Percentiles rank a stretch among this genome's conserved stretches.
These are phyloP conservation scores for Leptomonas pyrrhocoris DNA, from an alignment of 208 protist genomes.

Conservation along the genomic window DNA sequence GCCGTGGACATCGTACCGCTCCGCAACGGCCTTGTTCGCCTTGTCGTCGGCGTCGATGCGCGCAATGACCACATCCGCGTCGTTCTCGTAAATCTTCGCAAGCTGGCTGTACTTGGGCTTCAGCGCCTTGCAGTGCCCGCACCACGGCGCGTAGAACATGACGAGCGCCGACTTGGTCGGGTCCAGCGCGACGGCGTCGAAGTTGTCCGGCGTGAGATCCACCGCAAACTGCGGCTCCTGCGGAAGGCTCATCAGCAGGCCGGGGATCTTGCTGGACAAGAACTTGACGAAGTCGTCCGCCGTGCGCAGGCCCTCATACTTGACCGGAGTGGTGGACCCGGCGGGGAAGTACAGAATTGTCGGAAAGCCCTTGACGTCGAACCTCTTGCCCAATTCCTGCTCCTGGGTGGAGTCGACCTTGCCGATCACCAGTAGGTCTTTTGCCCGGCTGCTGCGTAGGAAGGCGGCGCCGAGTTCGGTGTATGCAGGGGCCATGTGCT, in stretches of 20 bases:
- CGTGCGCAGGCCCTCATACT: conserved; percentile 44
- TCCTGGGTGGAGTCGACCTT: conserved; percentile 68
- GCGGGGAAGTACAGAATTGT: conserved; percentile 81
- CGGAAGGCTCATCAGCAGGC: conserved; percentile 32
- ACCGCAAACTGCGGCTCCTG: conserved; percentile 30
- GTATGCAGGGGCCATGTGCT: conserved; percentile 58
- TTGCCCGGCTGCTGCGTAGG: conserved; percentile 18
- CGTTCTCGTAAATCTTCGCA: conserved; percentile 47
- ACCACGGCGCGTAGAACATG: conserved; percentile 84
- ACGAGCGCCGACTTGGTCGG: conserved; percentile 60
- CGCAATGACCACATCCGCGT: conserved; percentile 80
- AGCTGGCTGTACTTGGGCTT: conserved; percentile 59
- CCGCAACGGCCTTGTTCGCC: conserved; percentile 27
- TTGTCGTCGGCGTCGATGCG: conserved; percentile 56
- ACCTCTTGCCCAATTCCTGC: conserved; percentile 39
- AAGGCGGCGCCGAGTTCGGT: conserved; percentile 38
- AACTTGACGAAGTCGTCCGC: conserved; percentile 47
- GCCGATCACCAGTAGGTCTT: conserved; percentile 56
- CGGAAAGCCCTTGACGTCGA: conserved; percentile 60
- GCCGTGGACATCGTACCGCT: conserved; percentile 44
- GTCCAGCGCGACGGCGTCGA: conserved; percentile 45
- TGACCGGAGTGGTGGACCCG: conserved; percentile 36
- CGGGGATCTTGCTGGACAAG: conserved; percentile 34
- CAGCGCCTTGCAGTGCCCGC: conserved; percentile 90
- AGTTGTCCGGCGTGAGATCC: conserved; percentile 46